Evolutionary conservation across 306 rosid genomes (phyloP), one percentile per base, ranked within the genome.

Genomic region (Fragaria iinumae): DNA sequence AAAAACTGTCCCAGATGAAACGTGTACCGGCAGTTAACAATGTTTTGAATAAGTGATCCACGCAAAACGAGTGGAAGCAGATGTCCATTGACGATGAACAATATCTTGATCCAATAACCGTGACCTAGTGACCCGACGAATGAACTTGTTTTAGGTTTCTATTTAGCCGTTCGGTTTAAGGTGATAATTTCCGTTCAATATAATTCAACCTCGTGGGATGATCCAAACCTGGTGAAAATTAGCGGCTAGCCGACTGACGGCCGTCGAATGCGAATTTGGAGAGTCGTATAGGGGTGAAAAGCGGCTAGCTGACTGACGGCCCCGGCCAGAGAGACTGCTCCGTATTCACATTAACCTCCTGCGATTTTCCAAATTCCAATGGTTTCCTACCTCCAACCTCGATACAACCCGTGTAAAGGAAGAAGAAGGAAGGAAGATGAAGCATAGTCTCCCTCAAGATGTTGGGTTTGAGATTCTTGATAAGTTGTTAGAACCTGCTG

Each of bases 171-270:
- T 32, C 36, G 36, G 36, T 32, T 3, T 32, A 32, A 32, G 36
- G 36, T 32, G 36, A 32, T 32, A 32, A 3, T 32, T 38, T 5
- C 41, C 41, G 41, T 38, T 38, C 44, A 41, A 41, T 8, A 7
- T 41, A 41, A 41, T 1, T 41, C 1, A 5, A 41, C 9, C 10
- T 43, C 8, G 13, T 2, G 0, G 0, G 39, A 25, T 4, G 73
- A 50, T 73, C 69, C 77, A 76, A n/a, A n/a, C n/a, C n/a, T n/a
- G 62, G 67, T 74, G 81, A 66, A 74, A n/a, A 52, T 3, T 67
- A 53, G 67, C 36, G 55, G 65, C 18, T 48, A 13, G 38, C 59
- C 11, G 17, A 59, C 62, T 49, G 56, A 48, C 43, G 43, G 66
- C 73, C 79, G 81, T 49, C 11, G 0, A 69, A 79, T 81, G 4